A percentile compares a stretch with the other conserved stretches of the same genome.
Evolutionary conservation across 1,139 yeast species (phyloP).

Genomic region (Scheffersomyces illinoinensis): DNA sequence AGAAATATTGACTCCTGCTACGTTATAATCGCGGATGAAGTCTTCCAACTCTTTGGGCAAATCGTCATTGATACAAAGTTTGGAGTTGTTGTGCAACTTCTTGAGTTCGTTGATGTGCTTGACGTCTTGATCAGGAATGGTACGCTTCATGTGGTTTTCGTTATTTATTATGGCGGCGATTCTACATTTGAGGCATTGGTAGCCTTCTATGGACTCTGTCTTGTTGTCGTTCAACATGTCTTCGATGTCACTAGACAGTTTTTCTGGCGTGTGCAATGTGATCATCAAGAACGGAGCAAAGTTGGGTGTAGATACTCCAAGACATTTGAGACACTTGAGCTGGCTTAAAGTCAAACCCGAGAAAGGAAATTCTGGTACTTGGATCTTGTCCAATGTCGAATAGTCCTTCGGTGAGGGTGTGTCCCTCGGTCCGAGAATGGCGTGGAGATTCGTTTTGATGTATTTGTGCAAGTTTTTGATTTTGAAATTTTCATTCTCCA

Average conservation of each 20-base stretch:
- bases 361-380: constrained; percentile 70
- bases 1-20: constrained; percentile 45
- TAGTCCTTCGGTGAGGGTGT: constrained; percentile 13
- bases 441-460: constrained; percentile 9
- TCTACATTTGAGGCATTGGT: constrained; percentile 75
- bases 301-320: constrained; percentile 59
- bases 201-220: constrained; percentile 74
- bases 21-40: constrained; percentile 48
- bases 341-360: constrained; percentile 65
- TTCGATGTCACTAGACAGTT: constrained; percentile 46
- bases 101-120: constrained; percentile 25
- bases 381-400: constrained; percentile 26
- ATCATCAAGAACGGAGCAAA: constrained; percentile 68
- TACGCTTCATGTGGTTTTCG: constrained; percentile 14
- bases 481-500: constrained; percentile 63
- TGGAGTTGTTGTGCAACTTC: constrained; percentile 27
- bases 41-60: constrained; percentile 43
- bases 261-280: constrained; percentile 75
- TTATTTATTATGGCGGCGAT: constrained; percentile 46
- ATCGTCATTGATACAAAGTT: constrained; percentile 63
- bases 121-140: constrained; percentile 1
- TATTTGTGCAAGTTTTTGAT: constrained; percentile 33
- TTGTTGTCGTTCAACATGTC: constrained; percentile 59
- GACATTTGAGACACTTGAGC: constrained; percentile 69
- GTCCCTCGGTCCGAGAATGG: constrained; percentile 5